Base-by-base conservation (phyloP, 2,329 filamentous ascomycete genomes). In the Nigrograna mackinnonii region DNA sequence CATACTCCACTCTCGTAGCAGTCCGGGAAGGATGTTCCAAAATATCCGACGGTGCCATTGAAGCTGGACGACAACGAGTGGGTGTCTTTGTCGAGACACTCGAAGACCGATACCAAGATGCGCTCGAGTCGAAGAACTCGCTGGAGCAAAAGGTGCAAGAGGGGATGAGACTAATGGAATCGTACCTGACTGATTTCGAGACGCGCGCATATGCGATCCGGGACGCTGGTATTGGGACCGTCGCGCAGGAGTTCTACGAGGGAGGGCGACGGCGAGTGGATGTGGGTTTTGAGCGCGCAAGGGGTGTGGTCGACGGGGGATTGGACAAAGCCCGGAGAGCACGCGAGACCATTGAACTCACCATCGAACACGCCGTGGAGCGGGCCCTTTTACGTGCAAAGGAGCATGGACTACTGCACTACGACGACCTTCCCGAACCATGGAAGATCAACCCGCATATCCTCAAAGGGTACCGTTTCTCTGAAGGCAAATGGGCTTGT, bases 371-470 rank as follows among this genome's bases (percentile, higher is more conserved):
- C 51, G 89, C 88, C 50, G 86, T 99, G 30, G 86, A 92, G 56
- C 79, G 81, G 40, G 92, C 94, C 11, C 83, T 96, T 42, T 59
- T 75, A 16, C 79, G 84, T 43, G 91, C 91, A 20, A 81, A 86
- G 54, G 85, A 95, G 62, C 80, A 89, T 37, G 89, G 91, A 35
- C 78, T 96, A 12, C 87, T 99, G 54, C 80, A 81, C 47, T 99
- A 97, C 71, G 84, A 95, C 35, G 91, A 96, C 60, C 78, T 99
- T 4, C 94, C 94, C 2, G 77, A 87, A 26, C 94, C 94, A 0
- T 99, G 94, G 94, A 82, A 88, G 47, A 86, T 95, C 61, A 99
- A 99, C 70, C 91, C 91, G 2, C 90, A 99, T 70, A 97, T 99
- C 64, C 77, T 85, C 38, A 83, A 82, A 40, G 94, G 94, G 14